Conservation (phyloP, 805 yeast species). For the Yarrowia hollandica region DNA sequence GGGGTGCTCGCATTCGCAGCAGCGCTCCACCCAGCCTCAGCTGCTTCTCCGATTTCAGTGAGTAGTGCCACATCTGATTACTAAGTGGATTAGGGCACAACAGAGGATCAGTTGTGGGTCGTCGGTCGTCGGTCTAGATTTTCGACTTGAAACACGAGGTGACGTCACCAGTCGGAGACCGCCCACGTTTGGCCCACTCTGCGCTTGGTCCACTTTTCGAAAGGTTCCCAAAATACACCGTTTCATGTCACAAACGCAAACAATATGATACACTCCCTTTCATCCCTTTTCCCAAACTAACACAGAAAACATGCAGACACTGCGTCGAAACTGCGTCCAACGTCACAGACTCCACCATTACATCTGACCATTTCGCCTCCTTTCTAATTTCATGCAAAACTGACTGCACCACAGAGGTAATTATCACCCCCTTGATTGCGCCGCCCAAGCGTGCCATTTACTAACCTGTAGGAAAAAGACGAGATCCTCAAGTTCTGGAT, state of each 20-base stretch:
- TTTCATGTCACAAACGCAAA: slow-evolving; percentile 4
- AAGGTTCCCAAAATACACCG: too few relatives aligned
- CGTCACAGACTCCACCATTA: slow-evolving; percentile 1
- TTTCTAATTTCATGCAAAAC: slow-evolving; percentile 18
- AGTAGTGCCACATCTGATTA: not conserved
- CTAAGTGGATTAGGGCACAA: too few relatives aligned
- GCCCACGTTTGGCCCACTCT: not conserved
- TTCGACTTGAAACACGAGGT: not conserved
- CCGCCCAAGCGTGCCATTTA: too few relatives aligned
- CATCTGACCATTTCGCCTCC: slow-evolving; percentile 23
- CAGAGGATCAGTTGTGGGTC: too few relatives aligned
- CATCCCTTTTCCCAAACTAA: not conserved
- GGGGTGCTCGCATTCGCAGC: not conserved
- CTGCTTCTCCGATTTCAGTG: not conserved
- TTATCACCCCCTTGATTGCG: slow-evolving; percentile 1
- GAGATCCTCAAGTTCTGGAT: slow-evolving; percentile 29
- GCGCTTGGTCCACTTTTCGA: too few relatives aligned
- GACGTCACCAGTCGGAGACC: slow-evolving; percentile 1
- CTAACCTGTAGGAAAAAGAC: slow-evolving; percentile 25
- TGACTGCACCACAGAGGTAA: slow-evolving; percentile 14
- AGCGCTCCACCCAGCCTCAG: not conserved
- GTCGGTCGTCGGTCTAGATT: too few relatives aligned
- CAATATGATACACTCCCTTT: slow-evolving; percentile 15
- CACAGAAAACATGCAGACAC: slow-evolving; percentile 15
- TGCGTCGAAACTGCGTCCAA: slow-evolving; percentile 19